phyloP scores from a whole-genome alignment of 2,329 filamentous ascomycete species.

The Biscogniauxia mediterranea region DNA sequence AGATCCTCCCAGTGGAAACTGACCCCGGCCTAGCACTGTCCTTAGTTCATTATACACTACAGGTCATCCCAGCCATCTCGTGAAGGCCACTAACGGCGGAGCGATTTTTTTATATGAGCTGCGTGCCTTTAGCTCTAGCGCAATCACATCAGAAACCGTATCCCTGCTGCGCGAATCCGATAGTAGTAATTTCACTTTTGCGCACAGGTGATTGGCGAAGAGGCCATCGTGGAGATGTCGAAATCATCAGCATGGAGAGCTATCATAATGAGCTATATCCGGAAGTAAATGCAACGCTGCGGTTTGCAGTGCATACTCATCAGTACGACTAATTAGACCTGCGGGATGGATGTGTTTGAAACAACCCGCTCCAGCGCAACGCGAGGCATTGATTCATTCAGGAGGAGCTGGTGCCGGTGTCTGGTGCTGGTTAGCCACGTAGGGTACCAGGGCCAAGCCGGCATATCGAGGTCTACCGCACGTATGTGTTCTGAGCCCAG shows the following conservation, averaged over 20 bases:
- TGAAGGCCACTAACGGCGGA: constrained; percentile 18
- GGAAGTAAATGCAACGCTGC: constrained; percentile 6
- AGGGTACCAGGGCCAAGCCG: constrained; percentile 12
- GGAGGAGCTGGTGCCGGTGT: too few species aligned
- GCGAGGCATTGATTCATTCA: background rate
- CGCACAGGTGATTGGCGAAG: constrained; percentile 26
- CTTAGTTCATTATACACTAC: constrained; percentile 11
- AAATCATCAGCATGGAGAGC: constrained; percentile 3
- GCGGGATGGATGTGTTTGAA: background rate
- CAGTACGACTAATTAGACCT: background rate
- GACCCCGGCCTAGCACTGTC: constrained; percentile 11
- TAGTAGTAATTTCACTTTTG: constrained; percentile 22
- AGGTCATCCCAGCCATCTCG: constrained; percentile 3
- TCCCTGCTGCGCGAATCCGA: constrained; percentile 26
- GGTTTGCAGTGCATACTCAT: constrained; percentile 6
- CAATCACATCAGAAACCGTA: constrained; percentile 22
- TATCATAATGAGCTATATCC: background rate
- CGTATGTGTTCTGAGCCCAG: background rate
- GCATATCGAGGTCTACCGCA: constrained; percentile 11
- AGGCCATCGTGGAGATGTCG: constrained; percentile 11
- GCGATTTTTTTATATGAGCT: constrained; percentile 8
- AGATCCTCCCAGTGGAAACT: constrained; percentile 22
- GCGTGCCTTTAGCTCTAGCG: constrained; percentile 13
- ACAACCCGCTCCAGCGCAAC: background rate
- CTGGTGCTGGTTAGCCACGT: too few species aligned